A percentile compares a stretch with the other conserved stretches of the same genome.
These are phyloP conservation scores for Cardamine resedifolia DNA, from an alignment of 345 rosid species.

Conservation along the genomic window DNA sequence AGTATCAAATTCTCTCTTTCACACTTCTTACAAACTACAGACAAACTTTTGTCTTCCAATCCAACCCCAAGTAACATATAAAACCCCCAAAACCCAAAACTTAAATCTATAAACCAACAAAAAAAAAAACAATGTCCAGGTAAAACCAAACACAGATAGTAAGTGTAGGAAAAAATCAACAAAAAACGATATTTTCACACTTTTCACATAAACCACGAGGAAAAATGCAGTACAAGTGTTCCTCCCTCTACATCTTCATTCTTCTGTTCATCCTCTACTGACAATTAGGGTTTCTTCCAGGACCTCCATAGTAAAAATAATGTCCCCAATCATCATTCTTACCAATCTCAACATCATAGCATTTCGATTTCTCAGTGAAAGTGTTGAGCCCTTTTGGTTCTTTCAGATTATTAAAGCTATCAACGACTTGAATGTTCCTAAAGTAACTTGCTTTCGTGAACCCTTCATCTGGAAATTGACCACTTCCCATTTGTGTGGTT, in stretches of 20 bases:
- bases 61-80: conserved; percentile 10
- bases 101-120: conserved; percentile 20
- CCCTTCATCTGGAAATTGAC: conserved; percentile 63
- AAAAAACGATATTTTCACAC: conserved; percentile 38
- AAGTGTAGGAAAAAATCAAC: too few species aligned
- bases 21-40: conserved; percentile 27
- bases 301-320: conserved; percentile 68
- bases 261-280: conserved; percentile 36
- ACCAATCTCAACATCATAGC: conserved; percentile 59
- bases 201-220: not conserved
- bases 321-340: conserved; percentile 62
- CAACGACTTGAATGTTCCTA: conserved; percentile 65
- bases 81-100: conserved; percentile 4
- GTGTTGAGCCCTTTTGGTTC: conserved; percentile 59
- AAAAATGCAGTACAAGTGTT: conserved; percentile 12
- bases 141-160: not conserved
- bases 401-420: conserved; percentile 58
- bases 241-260: conserved; percentile 21
- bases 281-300: conserved; percentile 64
- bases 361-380: conserved; percentile 62
- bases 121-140: not conserved
- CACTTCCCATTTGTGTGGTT: conserved; percentile 74
- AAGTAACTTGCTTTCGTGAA: conserved; percentile 65
- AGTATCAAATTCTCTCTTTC: conserved; percentile 19
- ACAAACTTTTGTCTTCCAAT: conserved; percentile 19